phyloP scores from a whole-genome alignment of 2,329 filamentous ascomycete genomes.

The Monilinia aucupariae region DNA sequence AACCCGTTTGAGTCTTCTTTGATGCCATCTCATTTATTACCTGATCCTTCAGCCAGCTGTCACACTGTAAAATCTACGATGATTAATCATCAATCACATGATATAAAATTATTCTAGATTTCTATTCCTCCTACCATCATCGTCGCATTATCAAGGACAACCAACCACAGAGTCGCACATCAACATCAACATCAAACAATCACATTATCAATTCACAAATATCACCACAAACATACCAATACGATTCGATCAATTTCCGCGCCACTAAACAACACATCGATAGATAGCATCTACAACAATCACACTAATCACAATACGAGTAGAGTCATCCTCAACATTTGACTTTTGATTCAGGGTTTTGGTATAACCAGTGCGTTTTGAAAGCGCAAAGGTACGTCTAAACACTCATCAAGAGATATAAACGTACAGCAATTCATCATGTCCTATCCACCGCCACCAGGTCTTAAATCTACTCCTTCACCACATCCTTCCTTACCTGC shows the following conservation, averaged over 20 bases:
- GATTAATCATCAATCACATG: not conserved
- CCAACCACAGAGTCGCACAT: too few species aligned
- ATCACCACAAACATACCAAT: not conserved
- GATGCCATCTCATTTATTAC: too few species aligned
- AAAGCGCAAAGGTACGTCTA: conserved; percentile 37
- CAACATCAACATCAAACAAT: not conserved
- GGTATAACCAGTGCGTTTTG: conserved; percentile 23
- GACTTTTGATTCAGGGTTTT: conserved; percentile 3
- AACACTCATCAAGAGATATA: conserved; percentile 29
- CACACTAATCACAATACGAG: not conserved
- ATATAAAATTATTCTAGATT: not conserved
- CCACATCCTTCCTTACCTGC: conserved; percentile 65
- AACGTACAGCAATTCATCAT: conserved; percentile 56
- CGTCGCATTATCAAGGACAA: not conserved
- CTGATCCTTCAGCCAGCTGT: too few species aligned
- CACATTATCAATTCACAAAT: not conserved
- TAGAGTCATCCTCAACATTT: not conserved
- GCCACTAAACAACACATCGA: not conserved
- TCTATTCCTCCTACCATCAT: not conserved
- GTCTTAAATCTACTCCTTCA: conserved; percentile 46
- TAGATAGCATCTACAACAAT: not conserved
- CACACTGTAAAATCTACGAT: too few species aligned
- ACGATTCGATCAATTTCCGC: not conserved
- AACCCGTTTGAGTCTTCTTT: too few species aligned
- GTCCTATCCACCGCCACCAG: conserved; percentile 84